Base-by-base conservation (phyloP, 768 basidiomycete genomes). In the Cubamyces sp. region DNA sequence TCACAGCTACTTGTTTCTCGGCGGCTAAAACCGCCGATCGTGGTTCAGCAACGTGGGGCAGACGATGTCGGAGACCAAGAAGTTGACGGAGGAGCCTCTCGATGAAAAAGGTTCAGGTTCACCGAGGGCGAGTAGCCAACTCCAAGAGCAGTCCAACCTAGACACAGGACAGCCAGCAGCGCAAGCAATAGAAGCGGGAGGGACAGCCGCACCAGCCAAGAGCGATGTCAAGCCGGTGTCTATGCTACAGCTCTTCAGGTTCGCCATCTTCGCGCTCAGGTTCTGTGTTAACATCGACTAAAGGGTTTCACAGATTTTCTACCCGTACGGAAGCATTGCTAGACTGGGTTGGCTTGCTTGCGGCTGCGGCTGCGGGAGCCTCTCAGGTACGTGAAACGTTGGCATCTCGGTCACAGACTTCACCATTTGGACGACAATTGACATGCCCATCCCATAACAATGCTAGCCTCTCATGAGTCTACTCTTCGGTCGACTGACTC, bases 401-500 rank as follows among this genome's bases (percentile, higher is more conserved):
- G 47, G 30, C 23, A 47, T 47, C 6, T 43, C 21, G 19, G 3
- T 39, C n/a, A 60, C 53, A 37, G 14, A 15, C 11, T 30, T 37
- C 23, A 30, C 8, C n/a, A n/a, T n/a, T n/a, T 5, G 9, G 34
- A 34, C 9, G 34, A 34, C 4, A 34, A 11, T 9, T 34, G 34
- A 34, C 34, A 34, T 34, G 34, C 9, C 1, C 9, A 34, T 34
- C 9, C 34, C 9, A 34, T 11, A 11, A 5, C 4, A 34, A 34
- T 11, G 34, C 6, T 58, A 90, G 86, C 90, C 89, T 5, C 77
- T 91, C 46, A 90, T 92, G 89, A 85, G 85, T 65, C 76, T 97
- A 56, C 81, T 97, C 42, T 96, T 97, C 72, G 94, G 94, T 41
- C 85, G 85, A 51, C 84, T 96, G 52, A 89, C 89, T 0, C 82